Evolutionary conservation across 805 yeast genomes (phyloP), one percentile per base, ranked within the genome.

Genomic region (Maudiozyma barnettii): DNA sequence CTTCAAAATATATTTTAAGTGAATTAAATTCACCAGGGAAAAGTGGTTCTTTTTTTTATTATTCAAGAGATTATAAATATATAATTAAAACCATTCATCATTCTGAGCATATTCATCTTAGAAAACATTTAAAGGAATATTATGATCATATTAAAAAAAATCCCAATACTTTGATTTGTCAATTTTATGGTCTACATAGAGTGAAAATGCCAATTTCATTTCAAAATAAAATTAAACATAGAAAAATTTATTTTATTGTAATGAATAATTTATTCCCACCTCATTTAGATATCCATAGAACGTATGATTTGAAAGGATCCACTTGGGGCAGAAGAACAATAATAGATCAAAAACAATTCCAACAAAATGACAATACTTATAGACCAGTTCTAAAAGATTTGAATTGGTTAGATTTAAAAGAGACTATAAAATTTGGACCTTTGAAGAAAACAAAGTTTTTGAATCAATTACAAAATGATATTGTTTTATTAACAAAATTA

Each of bases 181-280:
- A 93, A 67, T 89, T 91, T 64, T 93, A 93, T 66, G 99, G 99
- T 0, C 72, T 93, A 47, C 98, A 93, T 63, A 72, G 99, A 50
- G 82, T 93, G 43, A 90, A 91, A 63, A 81, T 91, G 78, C 95
- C 96, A 8, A 74, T 81, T 41, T 59, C 63, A 4, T 68, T 69
- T 41, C 57, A 59, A 48, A 61, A 58, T 43, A 62, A 61, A 46
- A 57, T 66, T 19, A 64, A 66, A 43, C 77, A 75, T 38, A 75
- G 89, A 48, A 89, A 87, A 61, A 86, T 93, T 33, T 95, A 93
- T 66, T 90, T 93, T 55, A 72, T 93, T 45, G 96, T 93, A 31
- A 93, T 93, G 99, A 93, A 93, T 71, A 93, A 93, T 60, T 73
- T 93, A 43, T 93, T 93, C 66, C 98, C 99, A 0, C 95, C 97